Percentiles rank a stretch among this genome's conserved stretches.
These are phyloP conservation scores for Diaporthe vaccinii DNA, from an alignment of 2,329 filamentous ascomycete genomes.

Conservation along the genomic window DNA sequence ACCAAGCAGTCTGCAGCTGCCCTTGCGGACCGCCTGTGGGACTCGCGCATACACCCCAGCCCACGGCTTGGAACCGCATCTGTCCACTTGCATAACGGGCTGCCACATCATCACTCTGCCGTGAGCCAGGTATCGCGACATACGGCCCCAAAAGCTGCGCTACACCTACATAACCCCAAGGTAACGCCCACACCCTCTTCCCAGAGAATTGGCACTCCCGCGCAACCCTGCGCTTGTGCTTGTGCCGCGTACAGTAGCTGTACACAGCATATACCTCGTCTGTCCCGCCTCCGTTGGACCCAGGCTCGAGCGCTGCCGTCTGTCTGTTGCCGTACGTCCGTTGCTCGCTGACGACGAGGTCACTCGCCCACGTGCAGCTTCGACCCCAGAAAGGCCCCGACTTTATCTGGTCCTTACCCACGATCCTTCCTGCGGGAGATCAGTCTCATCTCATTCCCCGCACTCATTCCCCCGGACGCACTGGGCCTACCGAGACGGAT, in stretches of 20 bases:
- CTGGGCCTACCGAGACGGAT: conserved; percentile 38
- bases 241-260: conserved; percentile 47
- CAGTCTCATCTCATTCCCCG: conserved; percentile 45
- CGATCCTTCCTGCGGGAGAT: conserved; percentile 42
- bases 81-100: conserved; percentile 60
- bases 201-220: conserved; percentile 46
- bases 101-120: conserved; percentile 61
- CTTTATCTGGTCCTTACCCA: conserved; percentile 39
- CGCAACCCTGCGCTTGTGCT: conserved; percentile 49
- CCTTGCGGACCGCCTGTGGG: conserved; percentile 42
- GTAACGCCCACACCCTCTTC: conserved; percentile 50
- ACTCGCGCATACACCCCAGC: conserved; percentile 46
- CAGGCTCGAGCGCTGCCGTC: conserved; percentile 37
- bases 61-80: conserved; percentile 54
- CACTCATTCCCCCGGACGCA: conserved; percentile 42
- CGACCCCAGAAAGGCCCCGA: conserved; percentile 41
- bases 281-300: conserved; percentile 39
- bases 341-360: conserved; percentile 40
- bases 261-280: conserved; percentile 48
- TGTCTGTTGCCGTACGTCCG: conserved; percentile 31
- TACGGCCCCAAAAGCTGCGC: conserved; percentile 51
- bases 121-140: conserved; percentile 54
- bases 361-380: conserved; percentile 40
- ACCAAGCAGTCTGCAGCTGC: conserved; percentile 40
- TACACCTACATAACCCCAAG: conserved; percentile 30